These are phyloP conservation scores for Aphanomyces stellatus DNA, from an alignment of 352 stramenopile species.

Conservation along the genomic window DNA sequence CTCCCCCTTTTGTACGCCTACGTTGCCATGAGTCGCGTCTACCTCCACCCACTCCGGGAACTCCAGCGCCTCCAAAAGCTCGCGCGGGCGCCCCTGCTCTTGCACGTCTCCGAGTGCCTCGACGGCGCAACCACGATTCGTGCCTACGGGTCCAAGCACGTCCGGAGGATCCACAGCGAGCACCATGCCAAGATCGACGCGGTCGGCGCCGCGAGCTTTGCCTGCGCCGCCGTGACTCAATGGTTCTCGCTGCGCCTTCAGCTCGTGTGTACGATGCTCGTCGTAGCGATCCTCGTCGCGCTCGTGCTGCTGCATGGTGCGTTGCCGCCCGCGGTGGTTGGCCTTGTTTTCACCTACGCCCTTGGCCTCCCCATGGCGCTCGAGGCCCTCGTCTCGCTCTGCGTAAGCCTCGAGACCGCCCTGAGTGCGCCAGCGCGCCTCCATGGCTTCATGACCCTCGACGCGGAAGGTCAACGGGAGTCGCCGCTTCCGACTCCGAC, in stretches of 20 bases:
- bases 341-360: conserved; percentile 12
- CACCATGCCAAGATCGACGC: conserved; percentile 26
- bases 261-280: conserved; percentile 73
- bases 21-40: conserved; percentile 35
- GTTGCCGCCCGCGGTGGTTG: not conserved
- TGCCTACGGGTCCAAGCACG: conserved; percentile 10
- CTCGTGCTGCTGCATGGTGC: not conserved
- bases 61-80: conserved; percentile 38
- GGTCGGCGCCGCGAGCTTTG: not conserved
- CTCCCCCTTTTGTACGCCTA: conserved; percentile 78
- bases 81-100: conserved; percentile 33
- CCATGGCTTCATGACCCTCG: conserved; percentile 32
- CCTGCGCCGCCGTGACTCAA: too few species aligned
- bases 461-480: not conserved
- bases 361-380: not conserved
- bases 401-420: conserved; percentile 25
- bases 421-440: conserved; percentile 42
- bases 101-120: too few species aligned
- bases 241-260: conserved; percentile 89
- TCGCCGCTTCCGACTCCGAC: not conserved
- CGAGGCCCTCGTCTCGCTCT: conserved; percentile 2
- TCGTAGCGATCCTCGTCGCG: conserved; percentile 27
- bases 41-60: conserved; percentile 36
- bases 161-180: not conserved
- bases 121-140: conserved; percentile 38